A percentile compares a stretch with the other conserved stretches of the same genome.
These are phyloP conservation scores for Candida palmyrensis DNA, from an alignment of 805 yeast genomes.

Conservation along the genomic window DNA sequence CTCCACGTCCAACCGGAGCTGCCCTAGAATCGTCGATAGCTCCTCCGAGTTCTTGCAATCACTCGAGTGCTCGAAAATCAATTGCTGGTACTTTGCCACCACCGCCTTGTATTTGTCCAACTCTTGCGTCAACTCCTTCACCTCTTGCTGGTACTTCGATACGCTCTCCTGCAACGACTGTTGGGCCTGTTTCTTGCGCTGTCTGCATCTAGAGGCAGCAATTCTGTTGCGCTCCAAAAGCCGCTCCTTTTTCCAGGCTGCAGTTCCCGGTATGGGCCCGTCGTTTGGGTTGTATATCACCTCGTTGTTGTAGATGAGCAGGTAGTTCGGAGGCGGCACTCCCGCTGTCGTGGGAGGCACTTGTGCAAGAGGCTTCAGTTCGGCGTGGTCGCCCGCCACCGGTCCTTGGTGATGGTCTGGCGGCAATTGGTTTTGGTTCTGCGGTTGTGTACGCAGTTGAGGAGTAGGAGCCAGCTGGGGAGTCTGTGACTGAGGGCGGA, in stretches of 20 bases:
- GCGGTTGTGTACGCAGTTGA: too few relatives aligned
- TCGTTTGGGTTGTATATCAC: slow-evolving; percentile 48
- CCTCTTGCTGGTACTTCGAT: slow-evolving; percentile 42
- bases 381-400: not conserved
- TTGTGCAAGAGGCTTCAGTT: not conserved
- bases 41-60: slow-evolving; percentile 5
- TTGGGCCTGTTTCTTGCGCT: slow-evolving; percentile 65
- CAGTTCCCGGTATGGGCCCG: slow-evolving; percentile 58
- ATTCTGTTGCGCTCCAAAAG: slow-evolving; percentile 46
- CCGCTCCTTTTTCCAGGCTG: slow-evolving; percentile 25
- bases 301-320: slow-evolving; percentile 49
- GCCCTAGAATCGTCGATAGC: too few relatives aligned
- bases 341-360: slow-evolving; percentile 23
- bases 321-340: slow-evolving; percentile 46
- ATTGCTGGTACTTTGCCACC: slow-evolving; percentile 14
- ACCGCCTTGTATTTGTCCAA: slow-evolving; percentile 18
- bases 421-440: slow-evolving; percentile 4
- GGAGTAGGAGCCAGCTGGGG: slow-evolving; percentile 3
- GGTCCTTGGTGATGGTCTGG: slow-evolving; percentile 8
- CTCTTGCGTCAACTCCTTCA: slow-evolving; percentile 19
- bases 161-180: slow-evolving; percentile 60
- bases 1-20: too few relatives aligned
- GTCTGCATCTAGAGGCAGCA: slow-evolving; percentile 69
- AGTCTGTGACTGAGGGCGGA: slow-evolving; percentile 4
- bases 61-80: slow-evolving; percentile 9